phyloP scores from a whole-genome alignment of 495 filamentous ascomycete species.

The Penicillium silybi region DNA sequence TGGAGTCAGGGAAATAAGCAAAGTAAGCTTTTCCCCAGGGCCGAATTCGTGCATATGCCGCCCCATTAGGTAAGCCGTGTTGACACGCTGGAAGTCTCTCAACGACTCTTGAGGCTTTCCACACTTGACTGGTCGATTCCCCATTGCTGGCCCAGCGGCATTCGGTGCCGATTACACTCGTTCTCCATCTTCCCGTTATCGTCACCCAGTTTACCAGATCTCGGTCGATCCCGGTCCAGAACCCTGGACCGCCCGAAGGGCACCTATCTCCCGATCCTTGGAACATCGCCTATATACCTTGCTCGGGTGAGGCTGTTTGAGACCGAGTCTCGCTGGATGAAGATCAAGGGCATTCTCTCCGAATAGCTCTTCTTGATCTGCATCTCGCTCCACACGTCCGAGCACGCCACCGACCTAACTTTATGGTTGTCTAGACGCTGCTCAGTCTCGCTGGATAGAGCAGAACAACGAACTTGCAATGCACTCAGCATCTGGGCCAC shows the following conservation, averaged over 20 bases:
- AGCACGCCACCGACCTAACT: conserved; percentile 2
- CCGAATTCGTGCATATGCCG: background rate
- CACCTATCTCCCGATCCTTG: background rate
- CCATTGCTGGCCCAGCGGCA: conserved; percentile 33
- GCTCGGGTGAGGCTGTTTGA: background rate
- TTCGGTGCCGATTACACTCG: conserved; percentile 59
- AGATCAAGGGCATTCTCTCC: conserved; percentile 4
- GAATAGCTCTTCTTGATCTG: conserved; percentile 12
- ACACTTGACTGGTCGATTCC: conserved; percentile 2
- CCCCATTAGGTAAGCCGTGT: conserved; percentile 14
- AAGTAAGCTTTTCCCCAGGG: background rate
- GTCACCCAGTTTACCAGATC: background rate
- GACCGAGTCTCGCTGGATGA: conserved; percentile 1
- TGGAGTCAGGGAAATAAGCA: background rate
- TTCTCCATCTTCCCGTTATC: conserved; percentile 27
- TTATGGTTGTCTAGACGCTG: conserved; percentile 19
- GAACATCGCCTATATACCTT: conserved; percentile 2
- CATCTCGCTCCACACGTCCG: conserved; percentile 10
- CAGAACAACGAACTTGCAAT: conserved; percentile 25
- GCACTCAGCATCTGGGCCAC: conserved; percentile 23
- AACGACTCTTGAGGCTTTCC: background rate
- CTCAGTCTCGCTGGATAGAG: conserved; percentile 13
- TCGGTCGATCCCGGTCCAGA: background rate
- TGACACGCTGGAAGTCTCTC: conserved; percentile 13
- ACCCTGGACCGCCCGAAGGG: background rate